Conservation (phyloP, 129 eudicot genomes). For the Pittosporum tobira region DNA sequence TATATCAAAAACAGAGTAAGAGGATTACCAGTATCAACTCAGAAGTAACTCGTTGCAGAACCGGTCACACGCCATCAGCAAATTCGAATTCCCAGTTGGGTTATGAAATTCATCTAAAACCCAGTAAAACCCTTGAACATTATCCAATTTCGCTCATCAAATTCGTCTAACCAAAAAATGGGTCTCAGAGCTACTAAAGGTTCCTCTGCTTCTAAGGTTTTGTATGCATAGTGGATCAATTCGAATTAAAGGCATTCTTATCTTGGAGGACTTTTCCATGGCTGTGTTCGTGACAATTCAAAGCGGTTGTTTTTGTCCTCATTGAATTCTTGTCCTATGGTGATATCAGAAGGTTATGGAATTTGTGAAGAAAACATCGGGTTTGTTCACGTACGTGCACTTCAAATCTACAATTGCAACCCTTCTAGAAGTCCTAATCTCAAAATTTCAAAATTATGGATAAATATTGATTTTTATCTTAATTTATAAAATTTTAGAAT, state of each 20-base stretch:
- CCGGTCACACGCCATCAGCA: conserved; percentile 21
- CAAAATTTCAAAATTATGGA: too few species aligned
- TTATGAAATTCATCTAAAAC: conserved; percentile 38
- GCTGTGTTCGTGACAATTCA: conserved; percentile 30
- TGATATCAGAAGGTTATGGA: conserved; percentile 31
- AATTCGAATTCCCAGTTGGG: conserved; percentile 36
- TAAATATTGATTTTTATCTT: too few species aligned
- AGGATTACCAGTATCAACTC: too few species aligned
- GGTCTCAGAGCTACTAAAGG: conserved; percentile 19
- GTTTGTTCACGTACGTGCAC: too few species aligned
- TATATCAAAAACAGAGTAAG: background rate
- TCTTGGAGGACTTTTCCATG: conserved; percentile 37
- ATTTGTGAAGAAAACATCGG: too few species aligned
- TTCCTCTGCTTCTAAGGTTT: too few species aligned
- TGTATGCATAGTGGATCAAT: conserved; percentile 15
- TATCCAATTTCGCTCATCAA: conserved; percentile 10
- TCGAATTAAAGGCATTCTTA: conserved; percentile 26
- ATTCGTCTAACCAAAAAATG: too few species aligned
- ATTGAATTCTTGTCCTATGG: conserved; percentile 34
- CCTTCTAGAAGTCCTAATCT: too few species aligned
- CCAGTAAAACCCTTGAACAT: conserved; percentile 23
- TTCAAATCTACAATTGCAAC: too few species aligned
- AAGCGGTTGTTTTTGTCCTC: conserved; percentile 40
- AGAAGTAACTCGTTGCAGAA: background rate
- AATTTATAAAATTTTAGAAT: too few species aligned